Conservation (phyloP, 1,284 basidiomycete genomes). For the Ceratobasidium sp. region DNA sequence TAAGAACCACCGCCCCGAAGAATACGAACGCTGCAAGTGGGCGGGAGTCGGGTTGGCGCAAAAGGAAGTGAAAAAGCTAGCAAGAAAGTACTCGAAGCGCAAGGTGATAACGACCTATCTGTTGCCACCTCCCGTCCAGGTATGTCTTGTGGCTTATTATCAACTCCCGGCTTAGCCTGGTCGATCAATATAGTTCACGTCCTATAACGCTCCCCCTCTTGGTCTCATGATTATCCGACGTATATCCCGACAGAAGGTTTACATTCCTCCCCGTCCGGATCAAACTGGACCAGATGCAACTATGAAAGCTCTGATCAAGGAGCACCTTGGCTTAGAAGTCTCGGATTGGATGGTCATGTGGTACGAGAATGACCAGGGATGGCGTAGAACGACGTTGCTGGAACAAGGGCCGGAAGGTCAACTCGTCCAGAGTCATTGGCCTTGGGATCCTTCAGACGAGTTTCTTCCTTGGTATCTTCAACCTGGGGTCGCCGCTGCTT, state of each 20-base stretch:
- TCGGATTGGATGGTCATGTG: not conserved
- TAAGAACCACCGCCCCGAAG: not conserved
- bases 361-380: not conserved
- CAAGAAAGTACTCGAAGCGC: not conserved
- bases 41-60: not conserved
- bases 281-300: not conserved
- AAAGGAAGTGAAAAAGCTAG: not conserved
- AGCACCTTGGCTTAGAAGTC: not conserved
- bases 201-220: not conserved
- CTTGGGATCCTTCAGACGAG: no score
- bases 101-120: not conserved
- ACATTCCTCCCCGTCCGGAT: not conserved
- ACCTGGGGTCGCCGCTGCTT: no score
- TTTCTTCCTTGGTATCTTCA: no score
- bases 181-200: not conserved
- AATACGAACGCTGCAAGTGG: not conserved
- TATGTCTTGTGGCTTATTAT: not conserved
- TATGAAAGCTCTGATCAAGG: not conserved
- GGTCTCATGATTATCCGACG: not conserved
- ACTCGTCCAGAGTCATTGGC: no score
- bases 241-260: not conserved
- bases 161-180: not conserved
- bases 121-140: not conserved
- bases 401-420: not conserved
- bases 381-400: not conserved